A percentile compares a stretch with the other conserved stretches of the same genome.
Evolutionary conservation across 139 green algal genomes (phyloP).

Genomic region (Asterochloris erici): DNA sequence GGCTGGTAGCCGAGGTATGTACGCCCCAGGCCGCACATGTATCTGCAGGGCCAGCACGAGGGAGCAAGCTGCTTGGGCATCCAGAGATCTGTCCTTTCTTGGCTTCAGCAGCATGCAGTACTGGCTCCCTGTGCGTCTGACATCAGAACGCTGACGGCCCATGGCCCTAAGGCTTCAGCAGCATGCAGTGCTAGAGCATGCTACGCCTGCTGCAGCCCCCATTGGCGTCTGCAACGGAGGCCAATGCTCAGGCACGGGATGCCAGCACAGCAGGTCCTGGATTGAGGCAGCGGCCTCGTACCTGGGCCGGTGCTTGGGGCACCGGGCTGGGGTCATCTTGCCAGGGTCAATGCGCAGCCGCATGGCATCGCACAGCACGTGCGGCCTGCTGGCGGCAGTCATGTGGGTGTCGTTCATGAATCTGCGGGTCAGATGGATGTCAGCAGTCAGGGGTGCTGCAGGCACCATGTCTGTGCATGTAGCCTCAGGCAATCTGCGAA

Average conservation of each 20-base stretch:
- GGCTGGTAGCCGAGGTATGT: conserved; percentile 30
- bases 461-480: background rate
- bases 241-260: too few species aligned
- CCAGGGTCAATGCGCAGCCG: conserved; percentile 26
- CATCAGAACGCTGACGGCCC: too few species aligned
- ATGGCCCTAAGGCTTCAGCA: too few species aligned
- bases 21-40: conserved; percentile 5
- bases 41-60: background rate
- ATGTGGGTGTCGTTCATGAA: conserved; percentile 27
- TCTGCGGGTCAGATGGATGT: background rate
- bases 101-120: too few species aligned
- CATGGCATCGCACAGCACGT: conserved; percentile 32
- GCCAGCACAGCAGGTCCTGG: too few species aligned
- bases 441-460: background rate
- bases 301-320: conserved; percentile 24
- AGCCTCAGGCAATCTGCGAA: background rate
- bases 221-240: too few species aligned
- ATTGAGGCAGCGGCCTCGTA: background rate
- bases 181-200: too few species aligned
- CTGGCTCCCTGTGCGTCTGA: too few species aligned
- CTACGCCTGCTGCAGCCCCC: too few species aligned
- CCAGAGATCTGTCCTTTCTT: too few species aligned
- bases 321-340: conserved; percentile 22
- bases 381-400: conserved; percentile 22
- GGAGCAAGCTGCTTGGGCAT: too few species aligned